A percentile compares a stretch with the other conserved stretches of the same genome.
Conservation (phyloP, 108 stramenopile species). For the Conticribra weissflogii region DNA sequence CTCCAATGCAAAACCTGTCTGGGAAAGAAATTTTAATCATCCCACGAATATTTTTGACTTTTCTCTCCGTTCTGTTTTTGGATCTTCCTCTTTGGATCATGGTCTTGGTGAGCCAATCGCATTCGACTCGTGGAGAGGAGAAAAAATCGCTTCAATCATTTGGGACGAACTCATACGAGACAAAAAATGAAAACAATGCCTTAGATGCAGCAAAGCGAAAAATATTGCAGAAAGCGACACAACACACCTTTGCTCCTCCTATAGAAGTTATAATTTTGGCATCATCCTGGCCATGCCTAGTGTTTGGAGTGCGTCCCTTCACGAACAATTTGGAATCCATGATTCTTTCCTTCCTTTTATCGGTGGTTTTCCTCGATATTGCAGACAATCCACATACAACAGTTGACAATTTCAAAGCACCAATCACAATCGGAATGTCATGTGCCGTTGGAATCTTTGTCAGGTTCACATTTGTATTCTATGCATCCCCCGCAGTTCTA, state of each 20-base stretch:
- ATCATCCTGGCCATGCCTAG: conserved; percentile 70
- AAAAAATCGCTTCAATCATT: too few relatives aligned
- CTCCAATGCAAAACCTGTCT: conserved; percentile 40
- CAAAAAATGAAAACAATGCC: conserved; percentile 10
- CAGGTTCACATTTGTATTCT: conserved; percentile 79
- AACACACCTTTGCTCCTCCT: conserved; percentile 31
- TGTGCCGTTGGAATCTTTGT: conserved; percentile 73
- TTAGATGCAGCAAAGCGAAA: not conserved
- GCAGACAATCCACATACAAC: not conserved
- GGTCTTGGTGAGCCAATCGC: conserved; percentile 11
- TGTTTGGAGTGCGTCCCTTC: conserved; percentile 73
- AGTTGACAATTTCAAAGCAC: not conserved
- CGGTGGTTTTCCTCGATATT: conserved; percentile 11
- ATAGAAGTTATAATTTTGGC: conserved; percentile 61
- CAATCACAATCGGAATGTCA: conserved; percentile 50
- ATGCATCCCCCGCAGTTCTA: conserved; percentile 61
- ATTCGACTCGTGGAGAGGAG: conserved; percentile 8
- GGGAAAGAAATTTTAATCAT: conserved; percentile 69
- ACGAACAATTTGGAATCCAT: conserved; percentile 81
- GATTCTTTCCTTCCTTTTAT: conserved; percentile 58
- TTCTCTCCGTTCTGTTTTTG: conserved; percentile 60
- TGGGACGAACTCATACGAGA: too few relatives aligned
- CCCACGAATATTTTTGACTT: conserved; percentile 68
- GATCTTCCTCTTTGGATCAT: conserved; percentile 63
- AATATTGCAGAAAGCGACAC: conserved; percentile 15